Conservation (phyloP, 2,329 filamentous ascomycete species). For the Diaporthe citrichinensis region DNA sequence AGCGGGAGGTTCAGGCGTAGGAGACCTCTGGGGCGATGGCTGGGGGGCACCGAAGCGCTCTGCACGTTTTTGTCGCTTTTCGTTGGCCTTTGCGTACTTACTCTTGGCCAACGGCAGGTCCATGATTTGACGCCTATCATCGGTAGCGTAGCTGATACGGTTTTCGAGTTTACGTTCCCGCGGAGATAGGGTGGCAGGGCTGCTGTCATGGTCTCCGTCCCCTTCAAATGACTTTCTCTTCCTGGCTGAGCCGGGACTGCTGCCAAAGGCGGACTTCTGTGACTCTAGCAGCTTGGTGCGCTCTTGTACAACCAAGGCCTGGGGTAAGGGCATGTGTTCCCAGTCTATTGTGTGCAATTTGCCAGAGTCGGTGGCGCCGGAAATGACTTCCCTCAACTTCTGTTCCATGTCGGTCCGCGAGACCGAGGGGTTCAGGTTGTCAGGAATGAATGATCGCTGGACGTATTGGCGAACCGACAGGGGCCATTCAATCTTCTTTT, state of each 20-base stretch:
- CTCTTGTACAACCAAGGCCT: constrained; percentile 83
- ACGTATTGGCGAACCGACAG: constrained; percentile 89
- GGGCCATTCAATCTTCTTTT: constrained; percentile 83
- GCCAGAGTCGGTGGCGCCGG: constrained; percentile 81
- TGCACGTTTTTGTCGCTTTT: constrained; percentile 82
- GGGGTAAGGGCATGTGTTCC: constrained; percentile 86
- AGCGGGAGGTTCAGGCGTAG: constrained; percentile 69
- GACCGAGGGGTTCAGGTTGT: constrained; percentile 76
- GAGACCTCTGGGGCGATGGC: constrained; percentile 66
- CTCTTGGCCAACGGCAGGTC: constrained; percentile 67
- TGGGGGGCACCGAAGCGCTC: constrained; percentile 81
- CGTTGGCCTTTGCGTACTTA: constrained; percentile 91
- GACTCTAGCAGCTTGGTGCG: constrained; percentile 55
- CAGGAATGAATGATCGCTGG: constrained; percentile 85
- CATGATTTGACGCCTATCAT: constrained; percentile 59
- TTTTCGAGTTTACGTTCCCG: constrained; percentile 83
- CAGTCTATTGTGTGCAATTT: constrained; percentile 84
- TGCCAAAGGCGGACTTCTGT: constrained; percentile 38
- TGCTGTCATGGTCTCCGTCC: constrained; percentile 65
- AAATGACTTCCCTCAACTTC: constrained; percentile 89
- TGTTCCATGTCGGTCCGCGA: constrained; percentile 80
- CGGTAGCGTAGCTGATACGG: constrained; percentile 76
- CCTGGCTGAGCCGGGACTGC: constrained; percentile 57
- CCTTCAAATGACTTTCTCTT: constrained; percentile 87
- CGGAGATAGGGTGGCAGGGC: constrained; percentile 66